A percentile compares a stretch with the other conserved stretches of the same genome.
These are phyloP conservation scores for Penicillium cosmopolitanum DNA, from an alignment of 495 filamentous ascomycete genomes.

Conservation along the genomic window DNA sequence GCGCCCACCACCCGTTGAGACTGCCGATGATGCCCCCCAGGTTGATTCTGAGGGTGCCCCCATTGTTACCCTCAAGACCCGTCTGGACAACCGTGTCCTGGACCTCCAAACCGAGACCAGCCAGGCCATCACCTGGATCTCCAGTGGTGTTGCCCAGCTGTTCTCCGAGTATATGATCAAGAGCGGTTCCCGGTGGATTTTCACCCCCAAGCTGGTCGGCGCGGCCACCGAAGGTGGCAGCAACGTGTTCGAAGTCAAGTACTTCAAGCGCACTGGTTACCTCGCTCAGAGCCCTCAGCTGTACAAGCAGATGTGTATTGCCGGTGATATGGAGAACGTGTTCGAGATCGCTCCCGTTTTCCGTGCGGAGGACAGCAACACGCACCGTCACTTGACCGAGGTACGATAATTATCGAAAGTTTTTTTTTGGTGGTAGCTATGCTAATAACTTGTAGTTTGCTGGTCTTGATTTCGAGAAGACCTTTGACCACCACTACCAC, in stretches of 20 bases:
- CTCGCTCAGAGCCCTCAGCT: constrained; percentile 94
- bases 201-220: constrained; percentile 85
- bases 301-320: constrained; percentile 96
- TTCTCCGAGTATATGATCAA: constrained; percentile 79
- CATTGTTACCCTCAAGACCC: constrained; percentile 72
- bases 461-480: constrained; percentile 97
- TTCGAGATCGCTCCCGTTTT: constrained; percentile 92
- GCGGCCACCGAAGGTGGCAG: constrained; percentile 93
- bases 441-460: constrained; percentile 61
- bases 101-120: constrained; percentile 87
- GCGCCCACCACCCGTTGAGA: constrained; percentile 51
- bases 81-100: constrained; percentile 86
- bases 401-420: constrained; percentile 31
- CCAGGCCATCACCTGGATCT: constrained; percentile 83
- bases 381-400: constrained; percentile 94
- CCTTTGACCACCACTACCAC: constrained; percentile 84
- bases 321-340: constrained; percentile 86
- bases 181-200: constrained; percentile 82
- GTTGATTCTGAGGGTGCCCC: constrained; percentile 56
- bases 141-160: constrained; percentile 76
- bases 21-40: constrained; percentile 46
- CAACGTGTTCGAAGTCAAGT: constrained; percentile 89
- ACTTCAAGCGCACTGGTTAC: constrained; percentile 85
- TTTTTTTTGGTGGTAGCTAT: neutral
- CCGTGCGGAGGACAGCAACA: constrained; percentile 96